phyloP scores from a whole-genome alignment of 495 filamentous ascomycete species.

The Talaromyces liani region DNA sequence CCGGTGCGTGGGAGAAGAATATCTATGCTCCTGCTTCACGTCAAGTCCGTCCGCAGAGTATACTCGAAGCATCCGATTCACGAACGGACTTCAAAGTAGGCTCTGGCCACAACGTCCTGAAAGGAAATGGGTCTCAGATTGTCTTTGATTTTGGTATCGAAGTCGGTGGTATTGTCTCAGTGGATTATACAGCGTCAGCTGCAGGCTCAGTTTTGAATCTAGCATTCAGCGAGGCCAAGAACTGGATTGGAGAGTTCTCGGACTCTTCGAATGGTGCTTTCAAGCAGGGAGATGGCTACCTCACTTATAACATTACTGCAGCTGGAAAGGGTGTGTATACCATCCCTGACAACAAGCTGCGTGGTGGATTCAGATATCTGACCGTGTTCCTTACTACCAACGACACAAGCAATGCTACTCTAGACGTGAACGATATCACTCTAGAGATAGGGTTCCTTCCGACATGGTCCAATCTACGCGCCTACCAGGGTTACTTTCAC shows the following conservation, averaged over 20 bases:
- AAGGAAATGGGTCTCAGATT: constrained; percentile 37
- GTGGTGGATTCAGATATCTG: constrained; percentile 56
- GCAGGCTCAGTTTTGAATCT: constrained; percentile 42
- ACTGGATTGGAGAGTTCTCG: constrained; percentile 54
- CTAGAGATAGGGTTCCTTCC: constrained; percentile 53
- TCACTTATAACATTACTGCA: constrained; percentile 44
- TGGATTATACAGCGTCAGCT: constrained; percentile 39
- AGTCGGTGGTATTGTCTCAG: constrained; percentile 48
- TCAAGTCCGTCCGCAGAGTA: constrained; percentile 40
- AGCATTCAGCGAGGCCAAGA: constrained; percentile 55
- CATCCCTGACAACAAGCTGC: constrained; percentile 46
- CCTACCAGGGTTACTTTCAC: constrained; percentile 59
- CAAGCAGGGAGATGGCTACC: constrained; percentile 41
- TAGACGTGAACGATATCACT: constrained; percentile 33
- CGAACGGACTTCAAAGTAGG: background rate
- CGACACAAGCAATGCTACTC: constrained; percentile 17
- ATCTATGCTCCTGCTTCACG: constrained; percentile 51
- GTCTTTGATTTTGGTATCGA: constrained; percentile 54
- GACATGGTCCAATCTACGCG: constrained; percentile 55
- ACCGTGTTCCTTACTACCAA: constrained; percentile 39
- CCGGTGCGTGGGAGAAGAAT: constrained; percentile 53
- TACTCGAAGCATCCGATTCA: constrained; percentile 31
- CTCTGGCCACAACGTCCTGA: constrained; percentile 19
- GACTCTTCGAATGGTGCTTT: constrained; percentile 52
- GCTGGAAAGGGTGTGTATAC: constrained; percentile 36